Evolutionary conservation across 768 basidiomycete species (phyloP), one percentile per base, ranked within the genome.

Genomic region (Termitomyces sp.): DNA sequence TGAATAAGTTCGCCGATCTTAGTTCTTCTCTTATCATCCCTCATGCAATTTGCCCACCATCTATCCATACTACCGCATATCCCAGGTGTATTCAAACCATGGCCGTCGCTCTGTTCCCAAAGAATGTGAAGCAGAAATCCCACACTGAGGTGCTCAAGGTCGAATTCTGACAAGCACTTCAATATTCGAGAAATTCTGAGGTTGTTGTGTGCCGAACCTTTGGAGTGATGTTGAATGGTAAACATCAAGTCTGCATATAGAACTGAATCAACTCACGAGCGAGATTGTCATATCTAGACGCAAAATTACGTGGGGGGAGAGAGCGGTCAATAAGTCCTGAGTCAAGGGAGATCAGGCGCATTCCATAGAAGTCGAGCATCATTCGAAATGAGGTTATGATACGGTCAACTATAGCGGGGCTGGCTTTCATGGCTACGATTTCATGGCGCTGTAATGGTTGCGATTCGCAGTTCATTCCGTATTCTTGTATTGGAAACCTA

Each of bases 361-460:
- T 88, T 24, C 88, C 89, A 65, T 88, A 91, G 72, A 91, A 90
- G 67, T 87, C 86, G 27, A 91, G 79, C 85, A 92, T 88, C 63
- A 90, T 77, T 60, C 69, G 72, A 68, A 90, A 90, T 20, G 88
- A 89, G 29, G 68, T 69, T 4, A 84, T 54, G 31, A 90, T 63
- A 39, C 86, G 81, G 56, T 70, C 59, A 48, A 84, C 68, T 44
- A 86, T 75, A 41, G 63, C 61, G 31, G 76, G 62, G 66, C 83
- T 76, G 14, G 70, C 69, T 63, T 75, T 84, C 79, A 90, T 86
- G 36, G 73, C 67, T 13, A 70, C 65, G 46, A 84, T 77, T 69
- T 91, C 89, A 65, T 88, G 87, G 14, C 65, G 73, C 65, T 86
- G 83, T 39, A 91, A 78, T 34, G 85, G 83, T 64, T 86, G 84